Base-by-base conservation (phyloP, 1,284 basidiomycete genomes). In the Sporisorium scitamineum region DNA sequence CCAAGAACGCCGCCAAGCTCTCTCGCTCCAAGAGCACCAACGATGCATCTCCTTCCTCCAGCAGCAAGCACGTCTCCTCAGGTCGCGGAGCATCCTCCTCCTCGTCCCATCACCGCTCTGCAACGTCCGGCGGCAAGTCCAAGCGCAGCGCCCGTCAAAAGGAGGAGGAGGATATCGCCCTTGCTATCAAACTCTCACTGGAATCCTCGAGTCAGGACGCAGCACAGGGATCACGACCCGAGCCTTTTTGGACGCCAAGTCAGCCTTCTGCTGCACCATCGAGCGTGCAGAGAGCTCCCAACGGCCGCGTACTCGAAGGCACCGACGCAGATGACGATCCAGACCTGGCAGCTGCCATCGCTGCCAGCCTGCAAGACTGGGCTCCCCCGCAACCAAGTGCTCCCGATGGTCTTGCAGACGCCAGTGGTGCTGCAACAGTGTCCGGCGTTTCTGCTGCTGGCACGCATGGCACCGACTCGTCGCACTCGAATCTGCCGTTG, bases 331-430 rank as follows among this genome's bases (percentile, higher is more conserved):
- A 95, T 51, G 93, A 97, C 24, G 96, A 99, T 84, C 93, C 94
- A 11, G 94, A 99, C 76, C 88, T 99, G 24, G 91, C 90, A 59
- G 93, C 96, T 14, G 97, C 97, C 0, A 99, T 99, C 65, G 95
- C 97, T 82, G 97, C 97, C 0, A 95, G 93, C 83, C 86, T 99
- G 75, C 89, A 91, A 13, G 97, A 99, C 81, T 78, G 77, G 68
- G 79, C 70, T 1, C 72, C 79, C 11, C 80, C 79, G 26, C 67
- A 65, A 44, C 81, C 81, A 1, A 80, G 78, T 47, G 81, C 81
- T 7, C 81, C 81, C 2, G 67, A 72, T 31, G 70, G 76, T 9
- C 57, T 77, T 52, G 61, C 41, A 51, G 68, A 73, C 4, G 20
- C 55, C 6, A 29, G 59, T 26, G 48, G 47, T 11, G n/a, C 64